Base-by-base conservation (phyloP, 495 filamentous ascomycete species). In the Penicillium paradoxum region DNA sequence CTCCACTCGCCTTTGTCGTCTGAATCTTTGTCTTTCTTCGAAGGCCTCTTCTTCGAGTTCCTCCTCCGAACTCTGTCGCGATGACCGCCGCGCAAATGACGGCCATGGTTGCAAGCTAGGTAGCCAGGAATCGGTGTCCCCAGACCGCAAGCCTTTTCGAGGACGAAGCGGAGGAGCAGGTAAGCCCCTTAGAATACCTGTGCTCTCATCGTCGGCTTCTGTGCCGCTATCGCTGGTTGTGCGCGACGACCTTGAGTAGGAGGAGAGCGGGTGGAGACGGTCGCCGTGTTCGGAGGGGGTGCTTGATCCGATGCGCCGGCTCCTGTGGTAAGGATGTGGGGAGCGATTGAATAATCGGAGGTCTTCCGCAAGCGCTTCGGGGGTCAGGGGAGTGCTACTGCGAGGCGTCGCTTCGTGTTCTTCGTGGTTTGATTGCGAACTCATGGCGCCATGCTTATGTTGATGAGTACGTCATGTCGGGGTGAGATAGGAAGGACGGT, bases 161-260 rank as follows among this genome's bases (percentile, higher is more conserved):
- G 83, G 78, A 33, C 84, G 77, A 14, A 78, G 50, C 22, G 80
- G 84, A 2, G 91, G 87, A 0, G 90, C 87, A 1, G 91, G 91
- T 27, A 96, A 67, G 4, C 90, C 88, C 63, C 85, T 89, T 56
- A 95, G 75, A 55, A 91, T 81, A 8, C 70, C 67, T 2, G 76
- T 81, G 40, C 78, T 80, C 64, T 96, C 90, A 74, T 96, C 91
- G 61, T 96, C 89, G 14, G 91, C 89, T 61, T 97, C 90, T 10
- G 90, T 95, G 41, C 91, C 90, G 62, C 89, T 93, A 47, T 96
- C 89, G 69, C 89, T 93, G 11, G 80, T 78, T 6, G 83, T 79
- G 5, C 78, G 74, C n/a, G 79, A 77, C 40, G 67, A 64, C 52
- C 61, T 53, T 50, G 63, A 52, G 55, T 62, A 55, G 41, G 52